phyloP scores from a whole-genome alignment of 371 early-diverging fungal genomes.

The Nosema muscidifuracis region DNA sequence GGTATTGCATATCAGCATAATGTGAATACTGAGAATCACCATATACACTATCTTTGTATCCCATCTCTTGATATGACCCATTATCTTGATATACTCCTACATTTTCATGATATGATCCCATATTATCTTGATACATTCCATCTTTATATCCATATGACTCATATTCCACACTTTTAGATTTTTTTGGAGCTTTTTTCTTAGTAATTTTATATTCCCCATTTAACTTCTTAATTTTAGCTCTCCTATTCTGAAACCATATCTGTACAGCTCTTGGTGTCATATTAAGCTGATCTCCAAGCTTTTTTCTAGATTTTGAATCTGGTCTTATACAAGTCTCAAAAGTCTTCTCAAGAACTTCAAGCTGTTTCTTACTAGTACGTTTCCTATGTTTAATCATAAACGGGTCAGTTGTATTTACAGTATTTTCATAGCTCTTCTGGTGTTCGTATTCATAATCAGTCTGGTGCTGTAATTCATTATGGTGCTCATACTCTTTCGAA shows the following conservation, averaged over 20 bases:
- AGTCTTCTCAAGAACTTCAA: slow-evolving; percentile 38
- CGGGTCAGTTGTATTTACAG: not conserved
- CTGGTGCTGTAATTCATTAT: not conserved
- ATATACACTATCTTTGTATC: not conserved
- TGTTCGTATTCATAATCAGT: too few relatives aligned
- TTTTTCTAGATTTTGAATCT: slow-evolving; percentile 39
- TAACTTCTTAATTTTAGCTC: slow-evolving; percentile 56
- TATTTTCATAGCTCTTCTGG: too few relatives aligned
- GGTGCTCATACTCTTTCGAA: not conserved
- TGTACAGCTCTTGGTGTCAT: slow-evolving; percentile 49
- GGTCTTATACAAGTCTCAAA: slow-evolving; percentile 54
- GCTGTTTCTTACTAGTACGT: slow-evolving; percentile 16
- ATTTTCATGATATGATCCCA: not conserved
- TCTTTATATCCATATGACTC: too few relatives aligned
- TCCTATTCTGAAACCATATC: slow-evolving; percentile 62
- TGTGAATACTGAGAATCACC: not conserved
- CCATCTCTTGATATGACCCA: not conserved
- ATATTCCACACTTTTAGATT: not conserved
- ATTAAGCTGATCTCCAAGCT: slow-evolving; percentile 51
- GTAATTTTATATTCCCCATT: not conserved
- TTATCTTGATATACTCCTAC: not conserved
- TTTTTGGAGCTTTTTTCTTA: not conserved
- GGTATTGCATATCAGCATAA: too few relatives aligned
- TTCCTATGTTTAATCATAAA: slow-evolving; percentile 5
- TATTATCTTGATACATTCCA: too few relatives aligned